Percentiles rank a stretch among this genome's conserved stretches.
Conservation (phyloP, 805 yeast genomes). For the Saccharomyces jurei region DNA sequence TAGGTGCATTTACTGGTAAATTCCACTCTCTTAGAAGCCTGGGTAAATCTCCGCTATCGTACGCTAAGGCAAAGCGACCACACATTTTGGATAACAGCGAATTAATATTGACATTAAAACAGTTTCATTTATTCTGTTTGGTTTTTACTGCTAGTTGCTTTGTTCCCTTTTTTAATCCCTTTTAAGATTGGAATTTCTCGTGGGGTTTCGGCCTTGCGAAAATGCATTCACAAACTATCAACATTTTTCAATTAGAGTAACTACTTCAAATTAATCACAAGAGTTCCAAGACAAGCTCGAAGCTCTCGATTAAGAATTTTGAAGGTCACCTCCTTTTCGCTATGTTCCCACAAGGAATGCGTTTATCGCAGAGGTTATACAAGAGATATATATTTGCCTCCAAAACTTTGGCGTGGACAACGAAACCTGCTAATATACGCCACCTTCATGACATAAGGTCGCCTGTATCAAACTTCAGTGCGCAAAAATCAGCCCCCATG, state of each 20-base stretch:
- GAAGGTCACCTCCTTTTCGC: neutral
- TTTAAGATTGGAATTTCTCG: neutral
- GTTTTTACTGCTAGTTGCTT: neutral
- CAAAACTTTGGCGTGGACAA: neutral
- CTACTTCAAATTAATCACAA: neutral
- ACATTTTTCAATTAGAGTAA: neutral
- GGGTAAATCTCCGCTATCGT: conserved; percentile 17
- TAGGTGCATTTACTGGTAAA: neutral
- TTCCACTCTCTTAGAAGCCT: conserved; percentile 6
- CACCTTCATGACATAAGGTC: neutral
- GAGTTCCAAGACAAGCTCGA: neutral
- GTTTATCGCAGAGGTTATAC: neutral
- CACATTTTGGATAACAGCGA: conserved; percentile 37
- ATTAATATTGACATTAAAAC: neutral
- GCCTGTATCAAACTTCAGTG: neutral
- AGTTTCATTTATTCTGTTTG: neutral
- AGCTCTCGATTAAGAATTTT: neutral
- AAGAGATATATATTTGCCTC: neutral
- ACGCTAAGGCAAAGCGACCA: conserved; percentile 49
- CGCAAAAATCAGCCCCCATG: neutral
- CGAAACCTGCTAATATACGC: neutral
- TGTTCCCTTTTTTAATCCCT: neutral
- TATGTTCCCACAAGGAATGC: neutral
- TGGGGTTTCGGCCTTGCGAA: neutral
- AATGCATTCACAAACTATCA: neutral